Conservation (phyloP, 495 filamentous ascomycete genomes). For the Talaromyces adpressus region DNA sequence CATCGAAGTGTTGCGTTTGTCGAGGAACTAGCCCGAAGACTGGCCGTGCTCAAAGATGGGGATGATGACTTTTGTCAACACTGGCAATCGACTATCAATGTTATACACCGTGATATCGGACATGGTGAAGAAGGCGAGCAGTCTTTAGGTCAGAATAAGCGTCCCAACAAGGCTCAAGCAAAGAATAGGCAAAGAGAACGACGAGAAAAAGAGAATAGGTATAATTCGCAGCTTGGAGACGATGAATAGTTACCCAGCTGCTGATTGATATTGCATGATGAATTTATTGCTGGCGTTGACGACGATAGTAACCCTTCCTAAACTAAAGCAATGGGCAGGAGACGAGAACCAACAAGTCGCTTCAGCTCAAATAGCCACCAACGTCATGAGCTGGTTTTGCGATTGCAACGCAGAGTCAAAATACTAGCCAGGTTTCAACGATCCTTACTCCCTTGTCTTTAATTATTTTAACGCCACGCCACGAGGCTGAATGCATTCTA, state of each 20-base stretch:
- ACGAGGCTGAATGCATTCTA: neutral
- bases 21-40: conserved; percentile 12
- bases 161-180: neutral
- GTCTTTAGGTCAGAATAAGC: neutral
- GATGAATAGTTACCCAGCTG: neutral
- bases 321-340: too few relatives aligned
- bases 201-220: neutral
- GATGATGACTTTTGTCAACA: neutral
- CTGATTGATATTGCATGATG: neutral
- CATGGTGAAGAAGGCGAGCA: neutral
- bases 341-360: neutral
- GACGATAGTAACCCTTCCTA: neutral
- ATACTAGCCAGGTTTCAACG: neutral
- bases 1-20: conserved; percentile 17
- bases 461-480: neutral
- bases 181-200: neutral
- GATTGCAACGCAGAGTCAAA: too few relatives aligned
- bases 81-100: neutral
- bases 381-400: neutral
- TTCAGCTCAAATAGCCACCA: neutral
- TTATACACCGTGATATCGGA: neutral
- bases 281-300: neutral
- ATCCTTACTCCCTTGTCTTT: neutral
- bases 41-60: neutral
- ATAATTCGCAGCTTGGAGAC: neutral